Evolutionary conservation across 1,284 basidiomycete species (phyloP).

Genomic region (Trametes versicolor): DNA sequence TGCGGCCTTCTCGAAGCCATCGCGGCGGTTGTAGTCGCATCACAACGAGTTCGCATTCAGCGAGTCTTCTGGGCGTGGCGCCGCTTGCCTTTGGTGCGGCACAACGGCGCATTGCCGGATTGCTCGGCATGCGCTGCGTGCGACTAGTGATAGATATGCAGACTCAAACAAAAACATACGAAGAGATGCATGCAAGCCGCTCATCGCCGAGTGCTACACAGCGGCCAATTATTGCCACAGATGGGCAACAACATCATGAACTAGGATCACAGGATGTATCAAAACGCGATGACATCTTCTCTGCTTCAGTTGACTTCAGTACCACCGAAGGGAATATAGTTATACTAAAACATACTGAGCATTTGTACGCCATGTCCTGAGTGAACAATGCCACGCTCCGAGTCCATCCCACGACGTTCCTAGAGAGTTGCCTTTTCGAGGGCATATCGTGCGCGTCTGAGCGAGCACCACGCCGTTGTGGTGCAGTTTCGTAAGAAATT

Average conservation of each 20-base stretch:
- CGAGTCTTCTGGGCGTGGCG: neutral
- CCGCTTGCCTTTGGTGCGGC: slow-evolving; percentile 1
- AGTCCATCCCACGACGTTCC: neutral
- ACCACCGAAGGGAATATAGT: too few relatives aligned
- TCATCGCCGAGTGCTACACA: too few relatives aligned
- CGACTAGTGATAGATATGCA: neutral
- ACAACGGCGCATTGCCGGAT: neutral
- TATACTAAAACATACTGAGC: too few relatives aligned
- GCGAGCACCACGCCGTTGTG: neutral
- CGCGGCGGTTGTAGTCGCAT: slow-evolving; percentile 2
- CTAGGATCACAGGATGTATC: neutral
- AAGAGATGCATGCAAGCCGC: too few relatives aligned
- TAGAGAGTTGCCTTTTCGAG: slow-evolving; percentile 22
- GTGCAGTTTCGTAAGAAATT: slow-evolving; percentile 1
- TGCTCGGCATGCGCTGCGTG: neutral
- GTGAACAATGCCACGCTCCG: too few relatives aligned
- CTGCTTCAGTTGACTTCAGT: neutral
- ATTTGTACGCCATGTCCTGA: neutral
- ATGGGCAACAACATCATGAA: neutral
- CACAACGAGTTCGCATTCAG: slow-evolving; percentile 12
- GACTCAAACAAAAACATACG: neutral
- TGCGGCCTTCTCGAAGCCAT: neutral
- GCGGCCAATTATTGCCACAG: neutral
- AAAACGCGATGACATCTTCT: neutral
- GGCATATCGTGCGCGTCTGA: neutral